Conservation (phyloP, 345 rosid genomes). For the Hypericum perforatum region DNA sequence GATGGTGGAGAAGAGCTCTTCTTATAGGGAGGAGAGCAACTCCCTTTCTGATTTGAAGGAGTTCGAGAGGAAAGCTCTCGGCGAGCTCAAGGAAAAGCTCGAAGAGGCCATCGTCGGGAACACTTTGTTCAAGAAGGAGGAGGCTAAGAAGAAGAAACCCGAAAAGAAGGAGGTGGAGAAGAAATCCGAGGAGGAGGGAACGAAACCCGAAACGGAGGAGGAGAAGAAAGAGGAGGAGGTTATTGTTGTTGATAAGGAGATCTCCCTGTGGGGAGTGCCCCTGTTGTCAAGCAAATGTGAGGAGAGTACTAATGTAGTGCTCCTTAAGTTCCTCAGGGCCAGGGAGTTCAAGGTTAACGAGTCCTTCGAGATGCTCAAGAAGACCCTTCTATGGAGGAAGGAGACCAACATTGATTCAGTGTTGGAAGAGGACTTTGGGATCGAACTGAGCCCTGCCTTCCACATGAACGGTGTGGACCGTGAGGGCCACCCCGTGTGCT, state of each 20-base stretch:
- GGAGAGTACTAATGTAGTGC: conserved; percentile 10
- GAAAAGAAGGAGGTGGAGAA: background rate
- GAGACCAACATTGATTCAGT: conserved; percentile 20
- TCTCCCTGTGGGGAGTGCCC: conserved; percentile 17
- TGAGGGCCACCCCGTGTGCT: conserved; percentile 18
- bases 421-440: conserved; percentile 10
- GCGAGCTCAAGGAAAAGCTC: conserved; percentile 14
- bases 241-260: conserved; percentile 8
- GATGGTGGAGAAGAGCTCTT: conserved; percentile 7
- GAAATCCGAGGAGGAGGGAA: background rate
- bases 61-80: conserved; percentile 21
- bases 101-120: conserved; percentile 23
- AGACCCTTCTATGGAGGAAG: conserved; percentile 18
- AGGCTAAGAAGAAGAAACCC: background rate
- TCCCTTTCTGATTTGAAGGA: conserved; percentile 14
- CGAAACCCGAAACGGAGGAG: background rate
- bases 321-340: conserved; percentile 16
- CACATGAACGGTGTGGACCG: conserved; percentile 16
- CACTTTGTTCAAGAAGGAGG: conserved; percentile 11
- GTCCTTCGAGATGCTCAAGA: conserved; percentile 17
- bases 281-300: conserved; percentile 18
- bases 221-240: background rate
- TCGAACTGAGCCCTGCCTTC: conserved; percentile 3
- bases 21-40: conserved; percentile 12
- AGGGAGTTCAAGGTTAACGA: conserved; percentile 17